Percentiles rank a stretch among this genome's conserved stretches.
Evolutionary conservation across 2,329 filamentous ascomycete species (phyloP).

Genomic region (Thelonectria blattea): DNA sequence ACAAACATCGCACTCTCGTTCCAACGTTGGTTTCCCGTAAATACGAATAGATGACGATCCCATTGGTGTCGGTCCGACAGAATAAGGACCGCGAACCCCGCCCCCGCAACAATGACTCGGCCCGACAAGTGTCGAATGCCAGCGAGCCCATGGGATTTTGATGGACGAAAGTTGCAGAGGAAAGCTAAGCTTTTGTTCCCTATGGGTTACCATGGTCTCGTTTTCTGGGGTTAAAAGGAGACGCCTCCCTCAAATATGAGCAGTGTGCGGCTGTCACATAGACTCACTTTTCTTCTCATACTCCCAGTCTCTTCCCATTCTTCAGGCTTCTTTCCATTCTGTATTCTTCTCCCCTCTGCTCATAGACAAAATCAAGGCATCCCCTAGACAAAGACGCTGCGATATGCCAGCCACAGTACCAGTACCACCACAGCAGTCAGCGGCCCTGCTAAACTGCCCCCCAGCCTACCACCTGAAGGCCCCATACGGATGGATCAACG

Average conservation of each 20-base stretch:
- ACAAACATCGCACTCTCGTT: neutral
- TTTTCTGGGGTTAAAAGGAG: neutral
- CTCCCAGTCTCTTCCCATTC: too few species aligned
- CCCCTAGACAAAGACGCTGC: neutral
- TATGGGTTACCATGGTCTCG: neutral
- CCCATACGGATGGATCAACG: constrained; percentile 34
- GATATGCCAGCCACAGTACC: neutral
- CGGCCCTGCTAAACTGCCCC: neutral
- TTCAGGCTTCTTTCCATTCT: neutral
- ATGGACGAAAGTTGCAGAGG: neutral
- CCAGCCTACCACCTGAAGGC: constrained; percentile 34
- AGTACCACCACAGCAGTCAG: neutral
- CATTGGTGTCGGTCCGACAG: constrained; percentile 2
- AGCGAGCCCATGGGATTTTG: neutral
- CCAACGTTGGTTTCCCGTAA: neutral
- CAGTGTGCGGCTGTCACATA: neutral
- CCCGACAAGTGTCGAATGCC: constrained; percentile 3
- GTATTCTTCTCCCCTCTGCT: neutral
- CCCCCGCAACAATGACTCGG: neutral
- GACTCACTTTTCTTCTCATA: too few species aligned
- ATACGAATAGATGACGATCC: neutral
- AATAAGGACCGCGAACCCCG: neutral
- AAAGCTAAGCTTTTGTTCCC: neutral
- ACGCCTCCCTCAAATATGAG: neutral
- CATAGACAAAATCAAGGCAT: neutral